phyloP scores from a whole-genome alignment of 2,329 filamentous ascomycete species.

The Leptographium radiaticola region DNA sequence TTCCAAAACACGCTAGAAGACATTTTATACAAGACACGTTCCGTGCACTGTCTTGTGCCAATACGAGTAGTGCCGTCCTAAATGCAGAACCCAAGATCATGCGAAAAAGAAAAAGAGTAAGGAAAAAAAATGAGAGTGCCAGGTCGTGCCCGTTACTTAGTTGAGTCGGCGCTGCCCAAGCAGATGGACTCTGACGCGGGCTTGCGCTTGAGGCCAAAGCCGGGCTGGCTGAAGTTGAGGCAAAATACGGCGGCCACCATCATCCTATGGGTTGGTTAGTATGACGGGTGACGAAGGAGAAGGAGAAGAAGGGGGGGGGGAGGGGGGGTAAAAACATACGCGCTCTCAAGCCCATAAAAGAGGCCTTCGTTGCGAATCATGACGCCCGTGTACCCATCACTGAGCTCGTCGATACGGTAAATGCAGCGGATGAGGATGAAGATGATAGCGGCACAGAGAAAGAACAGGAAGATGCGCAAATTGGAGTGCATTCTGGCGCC shows the following conservation, averaged over 20 bases:
- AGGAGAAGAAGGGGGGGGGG: background rate
- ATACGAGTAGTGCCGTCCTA: too few relatives aligned
- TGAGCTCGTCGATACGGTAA: conserved; percentile 50
- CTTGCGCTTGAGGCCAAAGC: conserved; percentile 8
- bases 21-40: too few relatives aligned
- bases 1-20: too few relatives aligned
- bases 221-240: conserved; percentile 10
- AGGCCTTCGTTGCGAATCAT: conserved; percentile 37
- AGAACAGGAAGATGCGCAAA: conserved; percentile 31
- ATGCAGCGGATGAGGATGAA: conserved; percentile 45
- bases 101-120: background rate
- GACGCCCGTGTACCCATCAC: conserved; percentile 43
- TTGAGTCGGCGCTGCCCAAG: background rate
- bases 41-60: too few relatives aligned
- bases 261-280: conserved; percentile 1
- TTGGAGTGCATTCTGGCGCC: background rate
- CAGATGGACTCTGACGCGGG: background rate
- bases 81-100: too few relatives aligned
- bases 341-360: conserved; percentile 42
- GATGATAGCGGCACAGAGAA: conserved; percentile 39
- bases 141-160: background rate
- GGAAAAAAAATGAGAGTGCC: background rate
- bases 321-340: conserved; percentile 14
- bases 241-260: conserved; percentile 9
- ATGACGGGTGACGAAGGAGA: background rate